Conservation (phyloP, 305 asterid species). For the Fraxinus floribunda region DNA sequence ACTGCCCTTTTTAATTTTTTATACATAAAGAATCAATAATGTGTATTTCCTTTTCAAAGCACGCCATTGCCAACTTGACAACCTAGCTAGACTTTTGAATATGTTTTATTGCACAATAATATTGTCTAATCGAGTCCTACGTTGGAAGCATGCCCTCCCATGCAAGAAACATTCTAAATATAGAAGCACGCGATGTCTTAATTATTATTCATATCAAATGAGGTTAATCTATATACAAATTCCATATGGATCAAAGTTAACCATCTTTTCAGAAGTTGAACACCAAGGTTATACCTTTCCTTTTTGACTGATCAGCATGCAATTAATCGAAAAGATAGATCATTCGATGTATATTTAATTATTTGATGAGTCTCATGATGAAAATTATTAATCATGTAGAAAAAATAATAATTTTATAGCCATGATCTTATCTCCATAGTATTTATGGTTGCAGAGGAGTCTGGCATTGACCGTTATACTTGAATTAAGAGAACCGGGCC, state of each 20-base stretch:
- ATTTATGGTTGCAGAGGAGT: not conserved
- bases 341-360: not conserved
- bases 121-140: not conserved
- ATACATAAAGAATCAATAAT: not conserved
- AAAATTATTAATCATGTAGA: not conserved
- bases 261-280: conserved; percentile 34
- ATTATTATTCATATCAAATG: not conserved
- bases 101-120: not conserved
- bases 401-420: not conserved
- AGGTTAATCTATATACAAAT: not conserved
- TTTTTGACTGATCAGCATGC: conserved; percentile 55
- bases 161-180: not conserved
- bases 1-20: not conserved
- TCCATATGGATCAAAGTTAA: not conserved
- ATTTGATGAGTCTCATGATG: not conserved
- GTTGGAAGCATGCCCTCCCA: not conserved
- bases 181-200: not conserved
- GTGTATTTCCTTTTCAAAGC: not conserved
- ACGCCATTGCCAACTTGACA: conserved; percentile 2
- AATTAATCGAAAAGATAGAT: conserved; percentile 22
- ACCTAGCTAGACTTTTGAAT: not conserved
- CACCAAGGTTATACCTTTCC: conserved; percentile 32
- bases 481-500: not conserved
- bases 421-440: not conserved
- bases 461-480: not conserved